phyloP scores from a whole-genome alignment of 2,329 filamentous ascomycete species.

The Tolypocladium inflatum region DNA sequence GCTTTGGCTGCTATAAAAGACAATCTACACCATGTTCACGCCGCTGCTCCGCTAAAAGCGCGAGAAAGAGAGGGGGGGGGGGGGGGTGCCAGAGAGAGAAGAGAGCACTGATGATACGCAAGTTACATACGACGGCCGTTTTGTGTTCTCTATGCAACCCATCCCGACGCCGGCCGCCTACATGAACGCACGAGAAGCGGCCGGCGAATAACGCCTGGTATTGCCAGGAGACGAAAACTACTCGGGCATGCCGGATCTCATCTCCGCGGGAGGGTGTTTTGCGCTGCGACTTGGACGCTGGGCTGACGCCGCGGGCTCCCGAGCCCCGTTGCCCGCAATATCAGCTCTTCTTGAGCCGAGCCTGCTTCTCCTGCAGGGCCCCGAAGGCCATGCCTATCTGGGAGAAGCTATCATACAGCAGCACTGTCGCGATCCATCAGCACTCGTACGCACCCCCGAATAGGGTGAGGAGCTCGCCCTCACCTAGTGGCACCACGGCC shows the following conservation, averaged over 20 bases:
- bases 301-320: background rate
- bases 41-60: background rate
- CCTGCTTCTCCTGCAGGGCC: slow-evolving; percentile 11
- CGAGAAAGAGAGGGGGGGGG: background rate
- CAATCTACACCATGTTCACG: no score
- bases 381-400: slow-evolving; percentile 17
- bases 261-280: no score
- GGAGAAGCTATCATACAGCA: slow-evolving; percentile 21
- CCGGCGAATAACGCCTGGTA: background rate
- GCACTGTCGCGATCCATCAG: slow-evolving; percentile 8
- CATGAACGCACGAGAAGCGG: background rate
- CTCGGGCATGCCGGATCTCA: background rate
- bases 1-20: background rate
- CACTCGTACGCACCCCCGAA: background rate
- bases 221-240: background rate
- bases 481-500: slow-evolving; percentile 45
- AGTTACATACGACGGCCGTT: background rate
- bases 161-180: background rate
- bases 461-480: slow-evolving; percentile 16
- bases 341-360: slow-evolving; percentile 11
- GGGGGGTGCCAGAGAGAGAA: no score
- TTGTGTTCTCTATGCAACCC: background rate
- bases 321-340: background rate
- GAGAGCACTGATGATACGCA: background rate
- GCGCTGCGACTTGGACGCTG: background rate